phyloP scores from a whole-genome alignment of 805 yeast genomes.

The Kazachstania psychrophila region DNA sequence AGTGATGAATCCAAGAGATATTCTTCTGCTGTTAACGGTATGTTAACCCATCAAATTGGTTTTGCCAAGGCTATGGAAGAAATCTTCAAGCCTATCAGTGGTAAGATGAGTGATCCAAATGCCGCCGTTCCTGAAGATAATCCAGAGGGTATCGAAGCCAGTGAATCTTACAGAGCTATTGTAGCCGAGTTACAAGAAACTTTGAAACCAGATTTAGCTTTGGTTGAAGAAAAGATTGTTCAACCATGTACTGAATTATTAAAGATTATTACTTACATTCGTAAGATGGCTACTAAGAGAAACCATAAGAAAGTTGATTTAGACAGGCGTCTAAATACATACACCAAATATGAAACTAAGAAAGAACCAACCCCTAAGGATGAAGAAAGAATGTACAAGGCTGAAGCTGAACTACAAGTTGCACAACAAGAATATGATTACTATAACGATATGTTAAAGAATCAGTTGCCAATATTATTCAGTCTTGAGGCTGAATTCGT shows the following conservation, averaged over 20 bases:
- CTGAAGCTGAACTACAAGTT: slow-evolving; percentile 79
- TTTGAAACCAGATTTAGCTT: slow-evolving; percentile 83
- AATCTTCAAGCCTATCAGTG: slow-evolving; percentile 91
- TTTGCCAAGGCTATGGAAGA: slow-evolving; percentile 94
- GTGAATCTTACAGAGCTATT: slow-evolving; percentile 81
- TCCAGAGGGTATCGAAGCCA: slow-evolving; percentile 92
- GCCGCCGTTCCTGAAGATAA: slow-evolving; percentile 83
- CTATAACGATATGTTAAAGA: slow-evolving; percentile 88
- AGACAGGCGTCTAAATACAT: slow-evolving; percentile 68
- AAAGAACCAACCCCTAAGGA: slow-evolving; percentile 79
- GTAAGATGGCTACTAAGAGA: slow-evolving; percentile 93
- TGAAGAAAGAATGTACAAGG: slow-evolving; percentile 81
- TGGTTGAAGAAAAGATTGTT: slow-evolving; percentile 83
- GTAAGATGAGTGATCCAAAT: slow-evolving; percentile 83
- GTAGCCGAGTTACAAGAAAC: slow-evolving; percentile 80
- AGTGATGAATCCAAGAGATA: slow-evolving; percentile 87
- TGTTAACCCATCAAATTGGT: slow-evolving; percentile 88
- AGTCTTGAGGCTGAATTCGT: slow-evolving; percentile 85
- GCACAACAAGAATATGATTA: slow-evolving; percentile 95
- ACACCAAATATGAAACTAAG: slow-evolving; percentile 68
- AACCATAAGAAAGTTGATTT: slow-evolving; percentile 91
- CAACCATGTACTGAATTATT: slow-evolving; percentile 87
- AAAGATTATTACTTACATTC: slow-evolving; percentile 67
- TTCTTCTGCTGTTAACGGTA: slow-evolving; percentile 83
- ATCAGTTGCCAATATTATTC: slow-evolving; percentile 81